Evolutionary conservation across 768 basidiomycete genomes (phyloP), one percentile per base, ranked within the genome.

Genomic region (Gloeopeniophorella convolvens): DNA sequence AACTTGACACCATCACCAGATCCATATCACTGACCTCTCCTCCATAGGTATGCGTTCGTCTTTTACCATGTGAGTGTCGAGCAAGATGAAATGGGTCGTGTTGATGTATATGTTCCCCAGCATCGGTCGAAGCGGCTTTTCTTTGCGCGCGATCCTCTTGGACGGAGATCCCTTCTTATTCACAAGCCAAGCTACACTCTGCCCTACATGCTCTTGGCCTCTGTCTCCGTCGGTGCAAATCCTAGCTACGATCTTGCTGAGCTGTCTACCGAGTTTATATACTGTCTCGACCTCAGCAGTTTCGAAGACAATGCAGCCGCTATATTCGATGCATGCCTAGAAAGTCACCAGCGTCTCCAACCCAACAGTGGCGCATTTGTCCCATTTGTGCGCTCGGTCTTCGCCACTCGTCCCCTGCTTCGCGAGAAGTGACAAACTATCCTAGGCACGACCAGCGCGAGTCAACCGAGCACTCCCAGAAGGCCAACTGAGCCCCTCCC

Each of bases 141-240:
- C 66, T 91, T 85, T 60, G 85, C 75, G 13, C 75, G 89, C 45
- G 91, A 95, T 65, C 89, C 89, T 3, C 75, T 93, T 2, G 91
- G 91, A 6, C 77, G 91, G 31, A 77, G 92, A 40, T 93, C 91
- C n/a, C 72, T 95, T 6, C 69, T 95, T 6, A 69, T 89, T 27
- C 85, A 85, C 50, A 70, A 65, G 50, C 84, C 85, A 24, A 74
- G 73, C 12, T 32, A 54, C 1, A 42, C 46, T 15, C 66, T 66
- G 4, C 80, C 84, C 0, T 74, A 74, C 52, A 70, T 90, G 35
- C 61, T 87, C 27, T 66, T 92, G 23, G 64, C 80, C 7, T 91
- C 89, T 1, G 81, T 81, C 3, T 83, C 85, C 4, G 63, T 69
- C 18, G 83, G 83, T 5, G 31, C 57, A 9, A 62, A 74, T 48